phyloP scores from a whole-genome alignment of 305 asterid genomes.

The Caryopteris hybrid region DNA sequence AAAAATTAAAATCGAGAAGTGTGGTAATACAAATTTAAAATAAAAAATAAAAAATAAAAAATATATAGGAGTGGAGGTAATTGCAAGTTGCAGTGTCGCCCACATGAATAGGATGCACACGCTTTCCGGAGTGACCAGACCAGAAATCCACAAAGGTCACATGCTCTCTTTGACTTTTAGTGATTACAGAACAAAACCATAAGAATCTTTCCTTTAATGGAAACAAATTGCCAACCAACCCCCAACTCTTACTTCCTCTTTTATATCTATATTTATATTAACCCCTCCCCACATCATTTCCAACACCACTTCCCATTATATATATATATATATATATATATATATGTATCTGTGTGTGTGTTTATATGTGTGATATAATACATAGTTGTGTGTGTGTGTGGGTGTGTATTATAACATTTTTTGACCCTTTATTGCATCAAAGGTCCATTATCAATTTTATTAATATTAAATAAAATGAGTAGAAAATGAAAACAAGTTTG shows the following conservation, averaged over 20 bases:
- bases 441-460: constrained; percentile 16
- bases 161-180: constrained; percentile 30
- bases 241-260: neutral
- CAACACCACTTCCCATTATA: neutral
- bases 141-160: constrained; percentile 19
- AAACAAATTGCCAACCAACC: constrained; percentile 34
- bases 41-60: neutral
- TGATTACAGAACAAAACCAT: constrained; percentile 10
- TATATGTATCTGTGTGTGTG: too few species aligned
- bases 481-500: neutral
- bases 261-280: too few species aligned
- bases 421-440: constrained; percentile 26
- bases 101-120: constrained; percentile 47
- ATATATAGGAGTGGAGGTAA: neutral
- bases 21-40: neutral
- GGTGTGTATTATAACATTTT: neutral
- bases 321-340: neutral
- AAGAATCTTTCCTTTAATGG: constrained; percentile 58
- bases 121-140: constrained; percentile 36
- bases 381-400: neutral
- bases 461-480: neutral
- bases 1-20: too few species aligned
- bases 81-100: constrained; percentile 25
- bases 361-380: neutral
- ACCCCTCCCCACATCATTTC: constrained; percentile 22